Evolutionary conservation across 1,139 yeast species (phyloP).

Genomic region (Schwanniomyces etchellsii): DNA sequence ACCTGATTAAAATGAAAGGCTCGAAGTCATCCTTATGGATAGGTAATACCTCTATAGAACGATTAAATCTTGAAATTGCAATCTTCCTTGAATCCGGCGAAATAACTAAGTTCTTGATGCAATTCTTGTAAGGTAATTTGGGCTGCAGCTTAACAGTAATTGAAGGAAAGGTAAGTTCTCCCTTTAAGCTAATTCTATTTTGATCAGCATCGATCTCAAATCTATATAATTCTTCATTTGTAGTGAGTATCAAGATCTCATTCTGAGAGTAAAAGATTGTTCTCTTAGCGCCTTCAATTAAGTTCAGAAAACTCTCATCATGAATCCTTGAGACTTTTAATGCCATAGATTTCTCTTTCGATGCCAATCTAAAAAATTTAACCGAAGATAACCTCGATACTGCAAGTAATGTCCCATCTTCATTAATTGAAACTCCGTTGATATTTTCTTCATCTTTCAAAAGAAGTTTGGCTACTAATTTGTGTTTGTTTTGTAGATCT

Average conservation of each 20-base stretch:
- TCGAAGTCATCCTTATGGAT: conserved; percentile 14
- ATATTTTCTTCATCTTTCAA: conserved; percentile 80
- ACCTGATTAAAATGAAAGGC: conserved; percentile 34
- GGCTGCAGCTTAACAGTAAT: conserved; percentile 7
- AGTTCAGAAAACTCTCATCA: conserved; percentile 41
- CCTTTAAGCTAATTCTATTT: conserved; percentile 24
- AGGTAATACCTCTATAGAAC: conserved; percentile 53
- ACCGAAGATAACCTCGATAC: conserved; percentile 69
- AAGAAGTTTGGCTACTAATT: conserved; percentile 59
- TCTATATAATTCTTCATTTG: conserved; percentile 58
- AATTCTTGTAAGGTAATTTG: conserved; percentile 29
- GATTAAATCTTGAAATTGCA: conserved; percentile 59
- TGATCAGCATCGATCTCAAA: conserved; percentile 33
- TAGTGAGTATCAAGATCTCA: conserved; percentile 51
- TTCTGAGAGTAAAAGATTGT: conserved; percentile 39
- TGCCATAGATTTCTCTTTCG: conserved; percentile 22
- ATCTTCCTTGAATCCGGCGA: conserved; percentile 38
- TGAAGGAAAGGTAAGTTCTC: conserved; percentile 32
- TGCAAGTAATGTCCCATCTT: conserved; percentile 59
- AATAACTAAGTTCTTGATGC: conserved; percentile 48
- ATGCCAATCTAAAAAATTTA: conserved; percentile 57
- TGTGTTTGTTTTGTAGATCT: conserved; percentile 18
- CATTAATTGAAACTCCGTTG: conserved; percentile 61
- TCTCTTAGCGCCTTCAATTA: conserved; percentile 52
- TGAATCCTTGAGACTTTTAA: conserved; percentile 49